Evolutionary conservation across 805 yeast genomes (phyloP), one percentile per base, ranked within the genome.

Genomic region (Nakazawaea sp.): DNA sequence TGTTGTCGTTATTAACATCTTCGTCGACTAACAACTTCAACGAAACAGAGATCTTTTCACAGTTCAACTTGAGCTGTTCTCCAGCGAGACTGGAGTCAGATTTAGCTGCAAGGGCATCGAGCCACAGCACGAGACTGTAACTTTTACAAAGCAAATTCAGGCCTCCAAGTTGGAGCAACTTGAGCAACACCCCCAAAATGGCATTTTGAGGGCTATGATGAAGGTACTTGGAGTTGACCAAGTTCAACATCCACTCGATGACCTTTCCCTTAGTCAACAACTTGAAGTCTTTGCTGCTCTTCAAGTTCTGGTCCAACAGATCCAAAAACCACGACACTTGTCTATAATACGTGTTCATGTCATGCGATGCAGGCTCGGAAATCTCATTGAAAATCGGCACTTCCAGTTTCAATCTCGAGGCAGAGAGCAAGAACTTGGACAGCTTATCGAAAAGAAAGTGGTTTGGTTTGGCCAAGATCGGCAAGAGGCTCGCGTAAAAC

Each of bases 391-490:
- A 68, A 30, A 74, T 47, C 3, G 81, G 81, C 30, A 75, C 48
- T 18, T 68, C 75, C 36, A 47, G 51, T 5, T 59, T 59, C 32
- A 70, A 50, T 12, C 51, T 53, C 3, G 85, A 79, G 27, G 74
- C 72, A 4, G 73, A 59, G 26, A 86, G 59, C 9, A 88, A 65
- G 69, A 78, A 86, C 41, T 80, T 70, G 47, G 68, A 75, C 0
- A 76, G 74, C 45, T 75, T 75, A 44, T 88, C 96, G 55, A 81
- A 84, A 16, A 90, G 54, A 47, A 68, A 70, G 44, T 85, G 90
- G 0, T 78, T 75, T 0, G 97, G 96, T 43, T 79, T 75, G 5
- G 66, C 54, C 41, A 85, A 53, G 2, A 85, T 62, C 3, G 75
- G 71, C 4, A 76, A 59, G 27, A 87, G 52, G 35, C 72, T 68